A percentile compares a stretch with the other conserved stretches of the same genome.
Conservation (phyloP, 768 basidiomycete species). For the Phaeotremella skinneri region DNA sequence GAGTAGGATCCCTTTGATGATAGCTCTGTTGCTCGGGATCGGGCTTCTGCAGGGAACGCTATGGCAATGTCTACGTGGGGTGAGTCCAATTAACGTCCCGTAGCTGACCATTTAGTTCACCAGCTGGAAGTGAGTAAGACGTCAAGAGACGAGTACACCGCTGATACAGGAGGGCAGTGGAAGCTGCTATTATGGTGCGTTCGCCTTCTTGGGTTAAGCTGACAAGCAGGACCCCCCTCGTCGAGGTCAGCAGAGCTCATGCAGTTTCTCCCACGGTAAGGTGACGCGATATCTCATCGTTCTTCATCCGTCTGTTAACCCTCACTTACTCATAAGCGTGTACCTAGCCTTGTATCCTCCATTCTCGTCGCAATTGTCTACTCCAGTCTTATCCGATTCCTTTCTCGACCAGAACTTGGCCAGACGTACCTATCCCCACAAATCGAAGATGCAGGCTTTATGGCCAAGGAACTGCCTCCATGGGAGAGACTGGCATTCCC, state of each 20-base stretch:
- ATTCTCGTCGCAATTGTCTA: conserved; percentile 20
- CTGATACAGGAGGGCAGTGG: conserved; percentile 8
- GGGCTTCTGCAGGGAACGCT: conserved; percentile 15
- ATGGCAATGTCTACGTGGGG: conserved; percentile 13
- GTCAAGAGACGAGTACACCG: background rate
- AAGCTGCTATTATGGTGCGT: conserved; percentile 6
- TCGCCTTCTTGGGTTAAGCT: background rate
- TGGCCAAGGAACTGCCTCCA: conserved; percentile 12
- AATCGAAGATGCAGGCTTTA: background rate
- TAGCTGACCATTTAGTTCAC: background rate
- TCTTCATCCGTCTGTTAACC: too few relatives aligned
- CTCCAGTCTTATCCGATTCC: conserved; percentile 23
- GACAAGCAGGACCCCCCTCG: conserved; percentile 11
- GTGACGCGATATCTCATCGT: background rate
- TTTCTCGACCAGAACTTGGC: conserved; percentile 18
- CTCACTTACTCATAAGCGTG: too few relatives aligned
- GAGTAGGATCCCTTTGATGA: background rate
- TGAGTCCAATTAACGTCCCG: background rate
- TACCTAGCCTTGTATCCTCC: conserved; percentile 15
- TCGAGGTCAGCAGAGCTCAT: conserved; percentile 13
- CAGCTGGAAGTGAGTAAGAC: conserved; percentile 13
- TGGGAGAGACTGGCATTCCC: conserved; percentile 28
- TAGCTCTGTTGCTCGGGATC: conserved; percentile 5
- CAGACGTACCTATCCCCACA: conserved; percentile 6
- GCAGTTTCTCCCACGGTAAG: conserved; percentile 24